Base-by-base conservation (phyloP, 768 basidiomycete species). In the Cystofilobasidium macerans region DNA sequence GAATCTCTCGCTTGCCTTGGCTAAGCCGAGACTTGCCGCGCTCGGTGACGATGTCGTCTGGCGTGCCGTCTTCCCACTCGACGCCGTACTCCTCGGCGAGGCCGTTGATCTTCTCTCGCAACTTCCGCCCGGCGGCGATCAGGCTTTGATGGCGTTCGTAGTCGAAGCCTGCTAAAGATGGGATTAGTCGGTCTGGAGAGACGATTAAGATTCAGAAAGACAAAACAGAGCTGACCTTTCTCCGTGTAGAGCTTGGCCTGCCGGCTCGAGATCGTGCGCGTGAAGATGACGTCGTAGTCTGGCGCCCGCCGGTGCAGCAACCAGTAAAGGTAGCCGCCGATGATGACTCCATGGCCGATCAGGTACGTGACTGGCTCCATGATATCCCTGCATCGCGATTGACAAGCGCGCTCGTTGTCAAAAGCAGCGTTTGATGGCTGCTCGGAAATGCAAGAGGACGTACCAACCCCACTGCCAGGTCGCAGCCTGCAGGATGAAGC, bases 311-410 rank as follows among this genome's bases (percentile, higher is more conserved):
- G 56, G 22, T 65, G 64, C 14, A 58, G 56, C 20, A 65, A 43
- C 26, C 32, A 65, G 54, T 65, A 65, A 32, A 28, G 35, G 35
- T 65, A 65, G 0, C 56, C 56, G 1, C 33, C 42, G 16, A 65
- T 40, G 32, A 65, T 38, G 16, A 56, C 64, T 1, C 56, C 40
- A 6, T 65, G 64, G 4, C 64, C 64, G 56, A 65, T 47, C 32
- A 65, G 57, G 57, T 65, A 65, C 0, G 64, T 65, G 28, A 69
- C 62, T 0, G 85, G 85, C 71, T 86, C 84, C 84, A 86, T 86
- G 6, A 84, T 74, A 69, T 85, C 84, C 82, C 81, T 80, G 36
- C 32, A 71, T 71, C 1, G 73, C 71, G 67, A 72, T 32, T 16
- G 33, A 57, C 38, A 8, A 48, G 33, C 47, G 18, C 28, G 32